A percentile compares a stretch with the other conserved stretches of the same genome.
These are phyloP conservation scores for Trichocladium uniseriatum DNA, from an alignment of 495 filamentous ascomycete genomes.

Conservation along the genomic window DNA sequence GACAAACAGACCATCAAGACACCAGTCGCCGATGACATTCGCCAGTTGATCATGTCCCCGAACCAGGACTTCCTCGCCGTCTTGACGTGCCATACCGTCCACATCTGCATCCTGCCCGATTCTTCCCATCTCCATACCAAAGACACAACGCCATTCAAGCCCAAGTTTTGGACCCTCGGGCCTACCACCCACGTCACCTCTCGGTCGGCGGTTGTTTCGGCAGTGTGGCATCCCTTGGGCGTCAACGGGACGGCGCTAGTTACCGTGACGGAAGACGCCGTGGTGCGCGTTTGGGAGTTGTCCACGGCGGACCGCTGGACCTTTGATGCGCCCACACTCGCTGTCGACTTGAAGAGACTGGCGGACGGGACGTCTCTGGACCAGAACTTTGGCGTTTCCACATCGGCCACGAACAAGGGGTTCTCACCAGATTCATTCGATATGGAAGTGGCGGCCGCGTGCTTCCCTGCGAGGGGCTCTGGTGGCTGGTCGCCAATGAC, in stretches of 20 bases:
- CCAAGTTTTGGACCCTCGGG: slow-evolving; percentile 76
- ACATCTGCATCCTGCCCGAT: slow-evolving; percentile 70
- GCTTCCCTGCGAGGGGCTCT: slow-evolving; percentile 67
- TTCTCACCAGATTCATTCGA: slow-evolving; percentile 79
- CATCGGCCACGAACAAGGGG: slow-evolving; percentile 59
- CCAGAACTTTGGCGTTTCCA: slow-evolving; percentile 64
- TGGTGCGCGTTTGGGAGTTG: slow-evolving; percentile 81
- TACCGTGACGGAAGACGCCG: slow-evolving; percentile 75
- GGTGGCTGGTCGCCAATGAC: slow-evolving; percentile 87
- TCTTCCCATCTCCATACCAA: slow-evolving; percentile 57
- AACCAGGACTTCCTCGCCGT: slow-evolving; percentile 71
- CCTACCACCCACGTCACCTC: slow-evolving; percentile 83
- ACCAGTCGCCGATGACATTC: slow-evolving; percentile 63
- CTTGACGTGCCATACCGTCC: slow-evolving; percentile 71
- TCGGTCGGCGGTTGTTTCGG: slow-evolving; percentile 63
- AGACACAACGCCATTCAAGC: slow-evolving; percentile 55
- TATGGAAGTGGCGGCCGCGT: slow-evolving; percentile 80
- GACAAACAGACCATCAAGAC: slow-evolving; percentile 54
- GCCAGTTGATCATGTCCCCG: slow-evolving; percentile 73
- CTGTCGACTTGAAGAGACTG: slow-evolving; percentile 73
- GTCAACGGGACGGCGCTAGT: slow-evolving; percentile 62
- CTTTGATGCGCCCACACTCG: slow-evolving; percentile 70
- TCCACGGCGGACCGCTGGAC: slow-evolving; percentile 69
- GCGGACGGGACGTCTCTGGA: slow-evolving; percentile 67
- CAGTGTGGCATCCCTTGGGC: slow-evolving; percentile 81